These are phyloP conservation scores for Starmerella khaoyaiensis DNA, from an alignment of 805 yeast genomes.

Conservation along the genomic window DNA sequence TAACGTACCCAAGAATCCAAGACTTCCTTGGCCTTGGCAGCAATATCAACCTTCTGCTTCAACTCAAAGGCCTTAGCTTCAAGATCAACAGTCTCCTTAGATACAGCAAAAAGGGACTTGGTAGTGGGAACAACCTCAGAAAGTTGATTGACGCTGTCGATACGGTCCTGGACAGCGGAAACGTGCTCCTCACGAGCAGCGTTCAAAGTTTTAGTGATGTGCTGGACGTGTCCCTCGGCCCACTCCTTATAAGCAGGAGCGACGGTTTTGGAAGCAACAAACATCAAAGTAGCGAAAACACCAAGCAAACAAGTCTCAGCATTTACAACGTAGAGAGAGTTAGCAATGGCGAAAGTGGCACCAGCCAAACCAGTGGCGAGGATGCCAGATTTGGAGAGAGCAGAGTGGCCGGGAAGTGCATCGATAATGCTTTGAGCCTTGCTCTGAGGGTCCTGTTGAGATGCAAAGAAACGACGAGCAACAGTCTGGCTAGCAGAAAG, in stretches of 20 bases:
- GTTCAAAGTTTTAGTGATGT: constrained; percentile 70
- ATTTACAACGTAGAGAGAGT: constrained; percentile 82
- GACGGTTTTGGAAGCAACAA: constrained; percentile 66
- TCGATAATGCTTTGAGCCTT: constrained; percentile 72
- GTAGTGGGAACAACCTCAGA: constrained; percentile 88
- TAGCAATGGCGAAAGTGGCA: constrained; percentile 83
- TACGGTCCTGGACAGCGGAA: constrained; percentile 84
- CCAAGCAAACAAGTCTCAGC: constrained; percentile 81
- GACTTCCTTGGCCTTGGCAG: constrained; percentile 83
- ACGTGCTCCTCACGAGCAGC: constrained; percentile 84
- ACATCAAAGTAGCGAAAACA: constrained; percentile 66
- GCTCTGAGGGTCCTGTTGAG: constrained; percentile 34
- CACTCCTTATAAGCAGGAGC: constrained; percentile 92
- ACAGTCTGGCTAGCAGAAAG: constrained; percentile 3
- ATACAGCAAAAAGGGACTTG: constrained; percentile 78
- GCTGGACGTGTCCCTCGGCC: constrained; percentile 76
- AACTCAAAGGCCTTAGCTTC: constrained; percentile 91
- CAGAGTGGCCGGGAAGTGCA: constrained; percentile 83
- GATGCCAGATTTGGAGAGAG: constrained; percentile 84
- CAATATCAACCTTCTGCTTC: constrained; percentile 79
- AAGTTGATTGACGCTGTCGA: constrained; percentile 72
- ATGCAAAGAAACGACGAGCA: constrained; percentile 25
- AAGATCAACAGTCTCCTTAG: constrained; percentile 91
- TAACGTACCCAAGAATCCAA: constrained; percentile 98
- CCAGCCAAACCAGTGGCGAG: constrained; percentile 93